These are phyloP conservation scores for Lactifluus pinguis DNA, from an alignment of 768 basidiomycete genomes.

Conservation along the genomic window DNA sequence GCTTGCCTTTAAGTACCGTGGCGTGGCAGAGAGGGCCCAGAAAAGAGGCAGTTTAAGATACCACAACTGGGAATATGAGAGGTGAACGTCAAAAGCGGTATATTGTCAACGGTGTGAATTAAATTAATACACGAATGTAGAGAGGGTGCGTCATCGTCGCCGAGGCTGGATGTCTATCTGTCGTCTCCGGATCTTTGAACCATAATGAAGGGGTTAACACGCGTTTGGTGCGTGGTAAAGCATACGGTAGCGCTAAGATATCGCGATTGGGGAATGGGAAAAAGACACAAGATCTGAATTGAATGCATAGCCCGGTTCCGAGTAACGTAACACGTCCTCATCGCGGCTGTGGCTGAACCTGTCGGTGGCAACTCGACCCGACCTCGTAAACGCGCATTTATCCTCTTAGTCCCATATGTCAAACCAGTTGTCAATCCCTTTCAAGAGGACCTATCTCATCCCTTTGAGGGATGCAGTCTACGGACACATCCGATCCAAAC, in stretches of 20 bases:
- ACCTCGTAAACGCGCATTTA: neutral
- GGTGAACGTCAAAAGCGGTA: neutral
- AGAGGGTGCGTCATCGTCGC: neutral
- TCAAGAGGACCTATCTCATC: slow-evolving; percentile 57
- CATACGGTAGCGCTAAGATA: neutral
- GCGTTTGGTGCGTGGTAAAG: neutral
- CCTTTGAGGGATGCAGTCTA: slow-evolving; percentile 48
- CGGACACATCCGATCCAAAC: slow-evolving; percentile 52
- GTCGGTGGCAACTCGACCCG: neutral
- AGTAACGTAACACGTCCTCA: neutral
- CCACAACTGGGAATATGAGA: neutral
- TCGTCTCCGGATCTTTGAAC: neutral
- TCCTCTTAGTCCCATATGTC: slow-evolving; percentile 40
- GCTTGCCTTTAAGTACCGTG: neutral
- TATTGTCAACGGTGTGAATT: neutral
- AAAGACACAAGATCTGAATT: too few relatives aligned
- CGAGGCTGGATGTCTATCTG: neutral
- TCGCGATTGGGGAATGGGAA: neutral
- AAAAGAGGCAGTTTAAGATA: neutral
- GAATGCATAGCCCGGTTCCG: too few relatives aligned
- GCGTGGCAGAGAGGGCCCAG: neutral
- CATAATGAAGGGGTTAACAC: neutral
- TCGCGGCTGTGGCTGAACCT: neutral
- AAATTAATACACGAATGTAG: neutral
- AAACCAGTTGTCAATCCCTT: slow-evolving; percentile 66